phyloP scores from a whole-genome alignment of 176 grass and related monocot genomes.

The Themeda triandra region DNA sequence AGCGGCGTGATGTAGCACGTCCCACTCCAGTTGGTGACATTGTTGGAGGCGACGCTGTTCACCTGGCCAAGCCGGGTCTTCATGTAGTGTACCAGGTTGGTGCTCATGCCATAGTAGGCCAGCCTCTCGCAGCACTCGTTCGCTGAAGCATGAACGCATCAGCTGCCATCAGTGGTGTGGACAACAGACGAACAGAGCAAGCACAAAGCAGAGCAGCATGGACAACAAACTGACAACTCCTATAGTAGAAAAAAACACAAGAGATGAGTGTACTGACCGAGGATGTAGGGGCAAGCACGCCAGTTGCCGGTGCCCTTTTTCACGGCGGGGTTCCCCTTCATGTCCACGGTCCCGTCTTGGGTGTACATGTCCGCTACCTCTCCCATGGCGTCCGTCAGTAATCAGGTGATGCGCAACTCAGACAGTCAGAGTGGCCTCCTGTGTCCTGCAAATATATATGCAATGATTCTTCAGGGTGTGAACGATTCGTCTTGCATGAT shows the following conservation, averaged over 20 bases:
- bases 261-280: constrained; percentile 51
- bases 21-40: constrained; percentile 71
- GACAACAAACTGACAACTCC: neutral
- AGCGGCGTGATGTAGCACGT: constrained; percentile 82
- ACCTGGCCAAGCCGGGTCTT: constrained; percentile 41
- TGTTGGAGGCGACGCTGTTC: constrained; percentile 51
- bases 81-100: constrained; percentile 86
- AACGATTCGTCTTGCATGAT: neutral
- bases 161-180: neutral
- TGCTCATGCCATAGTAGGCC: constrained; percentile 89
- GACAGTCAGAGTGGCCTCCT: neutral
- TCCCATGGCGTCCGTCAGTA: constrained; percentile 35
- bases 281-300: constrained; percentile 83
- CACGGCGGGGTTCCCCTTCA: constrained; percentile 56
- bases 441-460: neutral
- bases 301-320: constrained; percentile 71
- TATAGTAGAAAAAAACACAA: too few relatives aligned
- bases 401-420: neutral
- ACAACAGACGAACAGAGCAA: neutral
- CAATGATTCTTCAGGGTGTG: neutral
- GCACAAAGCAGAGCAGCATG: neutral
- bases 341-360: constrained; percentile 78
- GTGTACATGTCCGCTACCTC: constrained; percentile 53
- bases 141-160: constrained; percentile 11
- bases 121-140: constrained; percentile 87